Conservation (phyloP, 345 rosid species). For the Psidium guajava region DNA sequence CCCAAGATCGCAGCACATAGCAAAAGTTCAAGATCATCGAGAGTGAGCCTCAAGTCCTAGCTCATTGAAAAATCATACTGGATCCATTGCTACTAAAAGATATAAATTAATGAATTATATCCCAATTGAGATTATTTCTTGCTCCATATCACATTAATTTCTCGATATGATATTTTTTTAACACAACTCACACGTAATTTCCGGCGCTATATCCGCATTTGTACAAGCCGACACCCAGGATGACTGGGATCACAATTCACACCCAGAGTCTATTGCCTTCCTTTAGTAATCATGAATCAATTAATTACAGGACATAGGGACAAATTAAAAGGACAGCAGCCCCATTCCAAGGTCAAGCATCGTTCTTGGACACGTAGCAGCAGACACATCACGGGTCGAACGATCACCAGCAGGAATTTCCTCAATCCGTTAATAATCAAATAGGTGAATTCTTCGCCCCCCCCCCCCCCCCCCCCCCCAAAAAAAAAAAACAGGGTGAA, state of each 20-base stretch:
- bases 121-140: rapidly evolving
- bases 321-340: background rate
- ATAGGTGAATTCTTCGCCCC: background rate
- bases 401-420: background rate
- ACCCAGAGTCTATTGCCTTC: background rate
- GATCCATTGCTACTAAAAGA: rapidly evolving
- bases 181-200: background rate
- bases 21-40: background rate
- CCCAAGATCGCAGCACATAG: rapidly evolving
- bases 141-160: background rate
- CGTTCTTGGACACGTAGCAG: background rate
- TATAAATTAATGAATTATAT: background rate
- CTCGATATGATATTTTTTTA: background rate
- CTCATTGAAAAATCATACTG: rapidly evolving
- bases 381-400: background rate
- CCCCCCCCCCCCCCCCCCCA: too few species aligned
- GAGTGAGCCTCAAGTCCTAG: background rate
- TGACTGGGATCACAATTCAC: background rate
- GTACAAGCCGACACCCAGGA: background rate
- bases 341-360: background rate
- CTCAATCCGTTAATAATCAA: background rate
- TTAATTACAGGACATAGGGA: background rate
- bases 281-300: background rate
- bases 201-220: background rate
- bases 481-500: background rate